Conservation (phyloP, 2,329 filamentous ascomycete species). For the Celoporthe dispersa region DNA sequence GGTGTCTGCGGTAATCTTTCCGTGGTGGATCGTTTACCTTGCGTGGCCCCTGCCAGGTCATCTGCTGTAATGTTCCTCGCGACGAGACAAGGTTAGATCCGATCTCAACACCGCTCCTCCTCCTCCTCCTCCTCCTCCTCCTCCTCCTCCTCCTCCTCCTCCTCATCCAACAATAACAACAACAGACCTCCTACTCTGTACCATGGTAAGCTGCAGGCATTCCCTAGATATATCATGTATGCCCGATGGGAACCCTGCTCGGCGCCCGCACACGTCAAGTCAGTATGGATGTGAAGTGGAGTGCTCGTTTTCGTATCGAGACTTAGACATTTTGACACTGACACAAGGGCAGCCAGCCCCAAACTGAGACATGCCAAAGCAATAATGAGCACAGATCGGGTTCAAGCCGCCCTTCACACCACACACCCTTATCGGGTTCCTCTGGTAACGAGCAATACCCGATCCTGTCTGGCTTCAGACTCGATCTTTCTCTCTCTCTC, state of each 20-base stretch:
- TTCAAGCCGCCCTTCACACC: no score
- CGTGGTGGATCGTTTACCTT: background rate
- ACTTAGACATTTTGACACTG: background rate
- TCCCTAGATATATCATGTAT: background rate
- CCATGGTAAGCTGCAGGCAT: background rate
- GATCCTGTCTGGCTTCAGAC: background rate
- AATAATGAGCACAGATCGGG: no score
- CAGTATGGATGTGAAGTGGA: no score
- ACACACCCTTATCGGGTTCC: no score
- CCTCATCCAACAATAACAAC: background rate
- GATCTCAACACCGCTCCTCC: background rate
- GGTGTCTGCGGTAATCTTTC: background rate
- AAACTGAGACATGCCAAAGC: background rate
- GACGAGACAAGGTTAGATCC: constrained; percentile 1
- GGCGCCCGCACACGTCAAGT: no score
- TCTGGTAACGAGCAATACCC: background rate
- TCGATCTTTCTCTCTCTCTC: background rate
- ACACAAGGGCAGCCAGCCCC: background rate
- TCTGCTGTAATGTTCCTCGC: background rate
- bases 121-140: no score
- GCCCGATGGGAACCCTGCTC: background rate
- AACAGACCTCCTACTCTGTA: background rate
- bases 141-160: no score
- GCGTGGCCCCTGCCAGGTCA: background rate
- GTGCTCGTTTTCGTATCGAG: background rate